These are phyloP conservation scores for Auricularia sp. DNA, from an alignment of 768 basidiomycete genomes.

Conservation along the genomic window DNA sequence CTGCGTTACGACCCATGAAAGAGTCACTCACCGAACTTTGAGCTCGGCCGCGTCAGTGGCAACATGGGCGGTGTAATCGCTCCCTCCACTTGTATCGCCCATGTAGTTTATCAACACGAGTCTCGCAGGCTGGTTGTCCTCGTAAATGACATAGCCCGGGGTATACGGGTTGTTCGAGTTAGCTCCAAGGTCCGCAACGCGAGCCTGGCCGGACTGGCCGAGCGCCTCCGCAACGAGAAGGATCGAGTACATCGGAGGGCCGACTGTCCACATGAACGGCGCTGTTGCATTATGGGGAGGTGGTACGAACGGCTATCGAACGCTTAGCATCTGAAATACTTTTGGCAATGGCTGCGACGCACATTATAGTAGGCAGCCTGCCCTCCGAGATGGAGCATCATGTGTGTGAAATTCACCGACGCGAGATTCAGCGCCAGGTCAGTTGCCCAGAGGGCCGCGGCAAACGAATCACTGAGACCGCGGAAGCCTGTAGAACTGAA, in stretches of 20 bases:
- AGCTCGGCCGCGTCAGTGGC: constrained; percentile 37
- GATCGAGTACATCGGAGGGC: constrained; percentile 64
- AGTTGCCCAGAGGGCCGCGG: constrained; percentile 51
- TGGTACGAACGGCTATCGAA: constrained; percentile 29
- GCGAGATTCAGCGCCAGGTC: constrained; percentile 56
- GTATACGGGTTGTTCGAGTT: constrained; percentile 44
- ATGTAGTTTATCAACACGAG: constrained; percentile 69
- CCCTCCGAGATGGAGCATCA: constrained; percentile 49
- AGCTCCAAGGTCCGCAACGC: constrained; percentile 55
- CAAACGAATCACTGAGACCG: constrained; percentile 49
- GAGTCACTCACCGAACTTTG: constrained; percentile 35
- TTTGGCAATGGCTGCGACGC: constrained; percentile 11
- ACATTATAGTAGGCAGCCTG: constrained; percentile 60
- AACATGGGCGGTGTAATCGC: constrained; percentile 43
- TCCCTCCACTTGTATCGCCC: constrained; percentile 46
- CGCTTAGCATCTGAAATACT: background rate
- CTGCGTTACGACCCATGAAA: background rate
- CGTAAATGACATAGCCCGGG: constrained; percentile 65
- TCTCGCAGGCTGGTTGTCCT: constrained; percentile 50
- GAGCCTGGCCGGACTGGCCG: constrained; percentile 53
- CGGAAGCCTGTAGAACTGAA: constrained; percentile 21
- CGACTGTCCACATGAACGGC: constrained; percentile 62
- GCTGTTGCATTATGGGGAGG: constrained; percentile 45
- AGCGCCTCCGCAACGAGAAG: constrained; percentile 62
- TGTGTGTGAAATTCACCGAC: constrained; percentile 41